Evolutionary conservation across 768 basidiomycete genomes (phyloP), one percentile per base, ranked within the genome.

Genomic region (Suillus fuscotomentosus): DNA sequence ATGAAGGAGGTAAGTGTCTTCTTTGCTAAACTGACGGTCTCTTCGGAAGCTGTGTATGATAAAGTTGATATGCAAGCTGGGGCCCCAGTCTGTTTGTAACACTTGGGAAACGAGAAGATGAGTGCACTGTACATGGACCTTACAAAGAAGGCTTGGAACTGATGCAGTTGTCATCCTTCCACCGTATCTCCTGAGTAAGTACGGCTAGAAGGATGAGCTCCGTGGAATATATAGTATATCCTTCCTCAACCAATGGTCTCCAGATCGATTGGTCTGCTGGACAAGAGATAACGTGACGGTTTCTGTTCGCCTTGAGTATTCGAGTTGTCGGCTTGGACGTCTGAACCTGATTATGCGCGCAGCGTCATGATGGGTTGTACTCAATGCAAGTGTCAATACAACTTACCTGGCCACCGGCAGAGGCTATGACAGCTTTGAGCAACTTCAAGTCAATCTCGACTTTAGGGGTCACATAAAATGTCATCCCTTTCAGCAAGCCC

Each of bases 391-490:
- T 36, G 36, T 43, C 24, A 20, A 24, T 3, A 67, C 10, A 13
- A 74, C 81, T 24, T 56, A 93, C 91, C 77, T 86, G 83, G 0
- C 92, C 94, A 4, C 94, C 92, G 66, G 85, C 84, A 0, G 89
- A 86, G 7, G 78, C 75, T 5, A 95, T 80, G 6, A 96, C 86
- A 55, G 85, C 86, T 77, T 86, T 89, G 62, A 95, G 75, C 42
- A 92, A 71, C 68, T 85, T 85, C 50, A 74, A 70, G 56, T 88
- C 87, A 2, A 89, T 78, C 0, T 80, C 71, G 1, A 93, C 86
- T 65, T 83, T 87, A 0, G 84, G 81, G 0, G 92, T 95, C 59
- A 94, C 75, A 68, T 93, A 95, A 76, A 96, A 93, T 0, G 81
- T 85, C 74, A 84, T 84, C 20, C 84, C 84, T 3, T 80, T 77